Percentiles rank a stretch among this genome's conserved stretches.
phyloP scores from a whole-genome alignment of 441 rosid genomes.

The Euphorbia corollata region DNA sequence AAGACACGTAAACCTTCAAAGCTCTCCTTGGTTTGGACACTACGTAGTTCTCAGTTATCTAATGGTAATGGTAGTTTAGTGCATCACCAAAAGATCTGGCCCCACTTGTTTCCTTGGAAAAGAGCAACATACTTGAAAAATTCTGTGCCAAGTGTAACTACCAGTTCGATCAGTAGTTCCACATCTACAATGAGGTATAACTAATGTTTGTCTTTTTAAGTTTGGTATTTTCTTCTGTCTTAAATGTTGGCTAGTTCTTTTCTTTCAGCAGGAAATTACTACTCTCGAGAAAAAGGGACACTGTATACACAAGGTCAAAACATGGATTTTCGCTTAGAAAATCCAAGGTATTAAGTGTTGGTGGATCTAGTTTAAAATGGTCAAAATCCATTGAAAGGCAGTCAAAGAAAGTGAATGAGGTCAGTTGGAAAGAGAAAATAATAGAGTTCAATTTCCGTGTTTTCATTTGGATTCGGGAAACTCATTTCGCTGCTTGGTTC shows the following conservation, averaged over 20 bases:
- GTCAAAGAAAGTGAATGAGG: conserved; percentile 89
- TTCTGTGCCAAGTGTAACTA: conserved; percentile 36
- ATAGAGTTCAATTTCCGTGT: conserved; percentile 6
- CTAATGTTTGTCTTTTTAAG: conserved; percentile 14
- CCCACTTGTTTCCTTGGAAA: conserved; percentile 88
- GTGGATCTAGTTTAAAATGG: conserved; percentile 91
- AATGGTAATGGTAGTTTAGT: conserved; percentile 25
- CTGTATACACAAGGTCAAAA: conserved; percentile 74
- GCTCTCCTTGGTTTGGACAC: conserved; percentile 74
- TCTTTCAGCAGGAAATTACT: conserved; percentile 53
- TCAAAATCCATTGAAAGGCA: conserved; percentile 81
- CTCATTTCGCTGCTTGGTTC: conserved; percentile 11
- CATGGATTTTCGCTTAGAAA: conserved; percentile 82
- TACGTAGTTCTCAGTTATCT: conserved; percentile 37
- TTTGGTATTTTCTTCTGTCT: conserved; percentile 18
- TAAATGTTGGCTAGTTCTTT: conserved; percentile 18
- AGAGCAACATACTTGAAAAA: conserved; percentile 64
- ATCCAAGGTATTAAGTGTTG: conserved; percentile 84
- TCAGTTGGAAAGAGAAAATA: conserved; percentile 27
- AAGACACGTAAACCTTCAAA: conserved; percentile 52
- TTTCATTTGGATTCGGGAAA: conserved; percentile 11
- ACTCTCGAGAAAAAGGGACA: conserved; percentile 62
- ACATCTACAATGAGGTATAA: conserved; percentile 56
- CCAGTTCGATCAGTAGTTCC: conserved; percentile 36
- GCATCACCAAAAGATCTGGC: conserved; percentile 42